Evolutionary conservation across 371 early-diverging fungal species (phyloP).

Genomic region (Umbelopsis sp.): DNA sequence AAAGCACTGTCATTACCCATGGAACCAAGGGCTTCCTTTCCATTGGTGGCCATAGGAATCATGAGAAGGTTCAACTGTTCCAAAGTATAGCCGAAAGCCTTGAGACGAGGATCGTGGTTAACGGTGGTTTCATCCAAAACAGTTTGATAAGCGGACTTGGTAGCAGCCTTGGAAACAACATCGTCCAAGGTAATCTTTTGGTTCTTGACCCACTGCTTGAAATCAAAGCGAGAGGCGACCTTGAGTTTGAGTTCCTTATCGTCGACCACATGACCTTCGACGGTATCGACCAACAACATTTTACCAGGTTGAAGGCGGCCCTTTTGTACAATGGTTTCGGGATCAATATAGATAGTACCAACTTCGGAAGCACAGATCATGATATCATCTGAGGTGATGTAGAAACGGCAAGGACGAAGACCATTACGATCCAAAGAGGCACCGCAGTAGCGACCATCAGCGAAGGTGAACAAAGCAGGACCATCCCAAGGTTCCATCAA

Average conservation of each 20-base stretch:
- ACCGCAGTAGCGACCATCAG: conserved; percentile 96
- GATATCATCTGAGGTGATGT: conserved; percentile 85
- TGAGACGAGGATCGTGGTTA: conserved; percentile 80
- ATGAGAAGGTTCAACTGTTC: conserved; percentile 92
- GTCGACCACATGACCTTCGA: conserved; percentile 88
- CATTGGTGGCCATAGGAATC: conserved; percentile 83
- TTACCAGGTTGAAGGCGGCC: conserved; percentile 96
- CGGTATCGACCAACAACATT: conserved; percentile 97
- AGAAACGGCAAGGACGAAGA: conserved; percentile 95
- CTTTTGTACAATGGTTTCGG: conserved; percentile 81
- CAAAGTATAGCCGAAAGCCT: conserved; percentile 89
- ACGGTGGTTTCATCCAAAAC: conserved; percentile 50
- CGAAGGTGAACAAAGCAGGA: conserved; percentile 95
- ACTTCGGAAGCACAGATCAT: conserved; percentile 98
- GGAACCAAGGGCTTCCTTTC: conserved; percentile 96
- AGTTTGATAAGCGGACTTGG: conserved; percentile 27
- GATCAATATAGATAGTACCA: conserved; percentile 86
- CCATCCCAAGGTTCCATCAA: conserved; percentile 99
- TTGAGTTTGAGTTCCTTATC: conserved; percentile 85
- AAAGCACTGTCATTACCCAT: conserved; percentile 97
- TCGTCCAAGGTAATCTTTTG: conserved; percentile 75
- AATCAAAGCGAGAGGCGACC: conserved; percentile 73
- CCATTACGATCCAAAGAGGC: conserved; percentile 96
- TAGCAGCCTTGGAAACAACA: conserved; percentile 46
- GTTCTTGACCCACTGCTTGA: conserved; percentile 81